These are phyloP conservation scores for Trichoderma pleuroti DNA, from an alignment of 2,329 filamentous ascomycete species.

Conservation along the genomic window DNA sequence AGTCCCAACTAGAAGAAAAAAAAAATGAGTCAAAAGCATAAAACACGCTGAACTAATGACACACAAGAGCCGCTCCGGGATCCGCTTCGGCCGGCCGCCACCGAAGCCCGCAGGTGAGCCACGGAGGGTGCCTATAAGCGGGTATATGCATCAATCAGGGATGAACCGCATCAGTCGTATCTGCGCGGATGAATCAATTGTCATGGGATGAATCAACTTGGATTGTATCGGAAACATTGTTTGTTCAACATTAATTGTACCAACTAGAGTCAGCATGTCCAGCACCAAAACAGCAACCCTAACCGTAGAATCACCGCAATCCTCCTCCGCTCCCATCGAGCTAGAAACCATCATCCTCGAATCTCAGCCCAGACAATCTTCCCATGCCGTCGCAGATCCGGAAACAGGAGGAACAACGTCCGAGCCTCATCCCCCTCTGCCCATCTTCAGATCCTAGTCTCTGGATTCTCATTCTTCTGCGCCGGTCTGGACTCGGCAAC, in stretches of 20 bases:
- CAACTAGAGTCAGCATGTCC: background rate
- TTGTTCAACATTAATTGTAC: background rate
- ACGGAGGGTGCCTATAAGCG: constrained; percentile 16
- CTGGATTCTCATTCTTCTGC: constrained; percentile 16
- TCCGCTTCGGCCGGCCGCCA: constrained; percentile 13
- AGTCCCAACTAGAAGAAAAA: background rate
- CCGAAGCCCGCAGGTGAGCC: background rate
- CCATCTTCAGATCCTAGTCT: constrained; percentile 8
- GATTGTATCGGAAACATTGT: background rate
- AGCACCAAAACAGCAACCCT: background rate
- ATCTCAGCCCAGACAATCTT: background rate
- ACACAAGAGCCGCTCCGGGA: background rate
- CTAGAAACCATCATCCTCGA: background rate
- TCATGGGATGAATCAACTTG: background rate
- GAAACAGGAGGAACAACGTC: background rate
- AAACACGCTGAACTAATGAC: background rate
- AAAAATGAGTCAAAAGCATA: background rate
- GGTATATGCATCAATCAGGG: constrained; percentile 1
- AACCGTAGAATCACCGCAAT: background rate
- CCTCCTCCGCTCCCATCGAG: background rate
- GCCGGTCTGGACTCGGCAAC: constrained; percentile 18
- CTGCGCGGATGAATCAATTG: background rate
- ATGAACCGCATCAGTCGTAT: background rate
- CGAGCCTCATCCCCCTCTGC: background rate
- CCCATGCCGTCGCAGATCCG: background rate